These are phyloP conservation scores for Solanum pimpinellifolium DNA, from an alignment of 257 asterid genomes.

Conservation along the genomic window DNA sequence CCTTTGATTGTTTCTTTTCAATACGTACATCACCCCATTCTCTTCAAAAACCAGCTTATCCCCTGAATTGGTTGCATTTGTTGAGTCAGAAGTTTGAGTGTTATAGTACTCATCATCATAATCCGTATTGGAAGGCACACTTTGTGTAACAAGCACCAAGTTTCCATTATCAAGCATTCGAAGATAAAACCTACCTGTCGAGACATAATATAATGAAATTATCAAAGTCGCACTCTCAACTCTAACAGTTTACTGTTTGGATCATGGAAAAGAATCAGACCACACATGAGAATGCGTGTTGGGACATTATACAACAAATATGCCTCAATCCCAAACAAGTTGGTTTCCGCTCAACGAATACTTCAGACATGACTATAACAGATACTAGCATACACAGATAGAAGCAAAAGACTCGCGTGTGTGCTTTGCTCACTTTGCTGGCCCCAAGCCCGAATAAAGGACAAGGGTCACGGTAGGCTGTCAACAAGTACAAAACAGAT, in stretches of 20 bases:
- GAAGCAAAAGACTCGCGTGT: too few relatives aligned
- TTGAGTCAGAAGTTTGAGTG: slow-evolving; percentile 8
- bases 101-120: slow-evolving; percentile 27
- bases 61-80: slow-evolving; percentile 17
- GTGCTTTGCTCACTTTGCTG: too few relatives aligned
- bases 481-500: not conserved
- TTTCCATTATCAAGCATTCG: slow-evolving; percentile 16
- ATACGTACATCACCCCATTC: slow-evolving; percentile 13
- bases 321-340: too few relatives aligned
- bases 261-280: too few relatives aligned
- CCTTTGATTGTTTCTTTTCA: slow-evolving; percentile 10
- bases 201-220: not conserved
- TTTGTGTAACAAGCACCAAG: slow-evolving; percentile 18
- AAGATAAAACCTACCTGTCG: slow-evolving; percentile 33
- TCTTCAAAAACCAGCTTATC: slow-evolving; percentile 13
- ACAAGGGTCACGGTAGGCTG: too few relatives aligned
- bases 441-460: too few relatives aligned
- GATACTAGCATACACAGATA: too few relatives aligned
- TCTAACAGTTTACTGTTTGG: too few relatives aligned
- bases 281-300: too few relatives aligned
- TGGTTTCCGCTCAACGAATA: too few relatives aligned
- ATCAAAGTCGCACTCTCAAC: not conserved
- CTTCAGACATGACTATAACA: too few relatives aligned
- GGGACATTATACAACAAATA: too few relatives aligned
- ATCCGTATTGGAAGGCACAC: slow-evolving; percentile 5